Conservation (phyloP, 345 rosid genomes). For the Brassica cretica region DNA sequence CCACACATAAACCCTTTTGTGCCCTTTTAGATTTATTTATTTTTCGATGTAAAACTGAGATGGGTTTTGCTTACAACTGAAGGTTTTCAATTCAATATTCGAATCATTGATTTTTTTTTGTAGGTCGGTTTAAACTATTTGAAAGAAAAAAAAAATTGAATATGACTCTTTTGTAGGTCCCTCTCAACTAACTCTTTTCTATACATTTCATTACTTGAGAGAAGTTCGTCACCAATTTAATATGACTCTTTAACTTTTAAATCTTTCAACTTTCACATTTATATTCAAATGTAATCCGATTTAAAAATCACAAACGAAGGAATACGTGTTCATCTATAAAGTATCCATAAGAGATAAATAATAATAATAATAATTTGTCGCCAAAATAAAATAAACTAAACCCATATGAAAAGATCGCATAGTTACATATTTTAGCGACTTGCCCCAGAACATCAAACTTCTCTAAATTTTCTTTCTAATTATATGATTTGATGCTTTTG, state of each 20-base stretch:
- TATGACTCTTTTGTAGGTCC: constrained; percentile 10
- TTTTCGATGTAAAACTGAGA: constrained; percentile 12
- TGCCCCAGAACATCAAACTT: too few relatives aligned
- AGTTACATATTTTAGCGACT: neutral
- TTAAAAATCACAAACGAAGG: constrained; percentile 1
- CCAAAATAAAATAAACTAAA: neutral
- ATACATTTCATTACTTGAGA: neutral
- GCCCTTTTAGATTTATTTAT: constrained; percentile 2
- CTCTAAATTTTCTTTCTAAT: too few relatives aligned
- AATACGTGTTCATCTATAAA: constrained; percentile 3
- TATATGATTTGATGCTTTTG: too few relatives aligned
- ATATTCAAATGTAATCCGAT: constrained; percentile 1
- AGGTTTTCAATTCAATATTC: constrained; percentile 10
- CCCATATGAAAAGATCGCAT: constrained; percentile 1
- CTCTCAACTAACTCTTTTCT: constrained; percentile 6
- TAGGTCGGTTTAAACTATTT: constrained; percentile 11
- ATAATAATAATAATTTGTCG: neutral
- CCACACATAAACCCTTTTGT: constrained; percentile 35
- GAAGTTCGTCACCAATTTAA: neutral
- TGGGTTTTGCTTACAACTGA: constrained; percentile 31
- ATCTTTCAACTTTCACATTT: neutral
- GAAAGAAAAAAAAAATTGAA: constrained; percentile 5
- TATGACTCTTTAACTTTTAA: neutral
- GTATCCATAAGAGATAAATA: neutral
- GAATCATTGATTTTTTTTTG: neutral